A percentile compares a stretch with the other conserved stretches of the same genome.
Conservation (phyloP, 1,284 basidiomycete species). For the Sparassis latifolia region DNA sequence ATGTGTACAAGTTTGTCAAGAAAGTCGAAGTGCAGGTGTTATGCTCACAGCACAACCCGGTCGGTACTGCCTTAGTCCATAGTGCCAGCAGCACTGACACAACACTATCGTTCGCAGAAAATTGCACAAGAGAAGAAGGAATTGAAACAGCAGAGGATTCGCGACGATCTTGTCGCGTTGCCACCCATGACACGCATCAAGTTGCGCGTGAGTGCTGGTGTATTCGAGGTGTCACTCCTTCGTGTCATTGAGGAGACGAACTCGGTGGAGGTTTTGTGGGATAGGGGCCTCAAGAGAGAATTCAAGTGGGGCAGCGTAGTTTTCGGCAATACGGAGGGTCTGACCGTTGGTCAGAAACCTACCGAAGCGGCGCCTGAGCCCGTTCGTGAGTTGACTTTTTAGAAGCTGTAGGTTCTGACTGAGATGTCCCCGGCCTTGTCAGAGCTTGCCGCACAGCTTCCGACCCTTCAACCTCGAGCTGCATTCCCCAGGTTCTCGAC, state of each 20-base stretch:
- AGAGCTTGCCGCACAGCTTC: not conserved
- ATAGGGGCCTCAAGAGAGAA: constrained; percentile 58
- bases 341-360: constrained; percentile 58
- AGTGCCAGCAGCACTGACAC: too few species aligned
- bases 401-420: too few species aligned
- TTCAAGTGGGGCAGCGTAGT: constrained; percentile 78
- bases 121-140: constrained; percentile 67
- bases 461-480: constrained; percentile 7
- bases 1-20: constrained; percentile 57
- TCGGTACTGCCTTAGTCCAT: constrained; percentile 31
- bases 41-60: constrained; percentile 81
- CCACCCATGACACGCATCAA: constrained; percentile 69
- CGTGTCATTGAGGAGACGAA: constrained; percentile 61
- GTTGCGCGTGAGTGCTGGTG: constrained; percentile 70
- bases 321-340: constrained; percentile 41
- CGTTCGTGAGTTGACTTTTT: constrained; percentile 28
- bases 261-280: constrained; percentile 77
- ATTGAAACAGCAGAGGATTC: constrained; percentile 59
- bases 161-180: constrained; percentile 60
- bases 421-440: not conserved
- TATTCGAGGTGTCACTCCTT: constrained; percentile 74
- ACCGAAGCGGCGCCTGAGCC: constrained; percentile 37
- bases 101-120: constrained; percentile 34
- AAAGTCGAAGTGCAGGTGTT: constrained; percentile 69
- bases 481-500: constrained; percentile 1